Percentiles rank a stretch among this genome's conserved stretches.
Evolutionary conservation across 306 rosid species (phyloP).

Genomic region (Pyrus communis): DNA sequence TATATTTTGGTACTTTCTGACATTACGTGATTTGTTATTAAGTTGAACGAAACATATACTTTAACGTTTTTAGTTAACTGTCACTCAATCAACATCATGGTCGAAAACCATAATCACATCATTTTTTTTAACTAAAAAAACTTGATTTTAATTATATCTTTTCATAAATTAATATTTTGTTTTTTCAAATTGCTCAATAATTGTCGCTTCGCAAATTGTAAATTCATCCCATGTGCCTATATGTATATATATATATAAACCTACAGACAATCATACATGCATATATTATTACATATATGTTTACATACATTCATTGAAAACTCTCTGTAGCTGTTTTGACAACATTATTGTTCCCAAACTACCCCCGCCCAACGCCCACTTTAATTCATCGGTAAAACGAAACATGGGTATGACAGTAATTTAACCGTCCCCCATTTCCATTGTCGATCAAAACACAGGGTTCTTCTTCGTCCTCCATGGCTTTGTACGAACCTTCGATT

Average conservation of each 20-base stretch:
- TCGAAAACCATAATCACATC: neutral
- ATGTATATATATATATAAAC: neutral
- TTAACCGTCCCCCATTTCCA: slow-evolving; percentile 26
- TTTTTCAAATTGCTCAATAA: neutral
- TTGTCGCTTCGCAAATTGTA: neutral
- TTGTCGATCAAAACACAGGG: slow-evolving; percentile 83
- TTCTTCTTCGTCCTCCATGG: slow-evolving; percentile 59
- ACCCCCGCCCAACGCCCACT: neutral
- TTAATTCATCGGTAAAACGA: neutral
- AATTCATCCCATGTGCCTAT: slow-evolving; percentile 2
- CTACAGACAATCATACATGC: neutral
- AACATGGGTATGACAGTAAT: slow-evolving; percentile 45
- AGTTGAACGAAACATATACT: rapidly evolving
- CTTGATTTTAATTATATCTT: neutral
- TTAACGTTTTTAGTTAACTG: too few relatives aligned
- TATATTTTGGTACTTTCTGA: too few relatives aligned
- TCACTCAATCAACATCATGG: neutral
- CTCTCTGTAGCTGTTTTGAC: slow-evolving; percentile 10
- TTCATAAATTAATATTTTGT: neutral
- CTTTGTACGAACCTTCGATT: slow-evolving; percentile 66
- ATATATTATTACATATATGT: neutral
- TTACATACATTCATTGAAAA: neutral
- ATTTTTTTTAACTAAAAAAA: neutral
- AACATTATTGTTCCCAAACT: slow-evolving; percentile 3
- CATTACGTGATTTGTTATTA: too few relatives aligned